Conservation (phyloP, 2,329 filamentous ascomycete species). For the Apiospora koreana region DNA sequence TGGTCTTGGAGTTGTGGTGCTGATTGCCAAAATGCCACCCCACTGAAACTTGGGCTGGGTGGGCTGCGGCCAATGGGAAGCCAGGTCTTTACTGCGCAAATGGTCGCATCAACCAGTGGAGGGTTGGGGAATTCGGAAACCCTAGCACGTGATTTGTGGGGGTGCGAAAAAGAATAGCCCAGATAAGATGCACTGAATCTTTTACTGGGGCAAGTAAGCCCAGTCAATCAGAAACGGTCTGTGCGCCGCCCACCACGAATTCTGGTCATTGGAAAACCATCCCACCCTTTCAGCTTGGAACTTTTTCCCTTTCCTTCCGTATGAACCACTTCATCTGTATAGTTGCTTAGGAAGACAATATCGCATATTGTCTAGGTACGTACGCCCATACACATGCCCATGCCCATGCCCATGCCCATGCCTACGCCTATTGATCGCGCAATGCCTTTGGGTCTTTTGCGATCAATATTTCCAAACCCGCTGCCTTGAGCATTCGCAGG, state of each 20-base stretch:
- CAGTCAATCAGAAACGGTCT: constrained; percentile 13
- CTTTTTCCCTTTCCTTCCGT: constrained; percentile 5
- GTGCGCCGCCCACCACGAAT: background rate
- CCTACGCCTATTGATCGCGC: background rate
- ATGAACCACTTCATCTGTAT: constrained; percentile 48
- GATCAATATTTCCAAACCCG: background rate
- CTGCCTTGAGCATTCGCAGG: background rate
- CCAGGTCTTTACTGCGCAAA: background rate
- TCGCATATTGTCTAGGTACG: constrained; percentile 62
- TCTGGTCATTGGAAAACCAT: background rate
- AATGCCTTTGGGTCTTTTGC: background rate
- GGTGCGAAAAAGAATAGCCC: background rate
- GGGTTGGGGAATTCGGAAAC: constrained; percentile 27
- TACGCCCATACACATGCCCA: constrained; percentile 25
- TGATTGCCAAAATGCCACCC: background rate
- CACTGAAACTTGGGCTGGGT: background rate
- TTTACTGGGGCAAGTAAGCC: constrained; percentile 13
- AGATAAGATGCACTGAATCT: background rate
- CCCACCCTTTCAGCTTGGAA: constrained; percentile 1
- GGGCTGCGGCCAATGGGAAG: background rate
- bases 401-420: background rate
- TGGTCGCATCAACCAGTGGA: constrained; percentile 12
- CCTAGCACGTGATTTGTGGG: constrained; percentile 26
- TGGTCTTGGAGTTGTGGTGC: constrained; percentile 9
- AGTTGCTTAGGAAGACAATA: constrained; percentile 66